These are phyloP conservation scores for Mycena crocata DNA, from an alignment of 768 basidiomycete species.

Conservation along the genomic window DNA sequence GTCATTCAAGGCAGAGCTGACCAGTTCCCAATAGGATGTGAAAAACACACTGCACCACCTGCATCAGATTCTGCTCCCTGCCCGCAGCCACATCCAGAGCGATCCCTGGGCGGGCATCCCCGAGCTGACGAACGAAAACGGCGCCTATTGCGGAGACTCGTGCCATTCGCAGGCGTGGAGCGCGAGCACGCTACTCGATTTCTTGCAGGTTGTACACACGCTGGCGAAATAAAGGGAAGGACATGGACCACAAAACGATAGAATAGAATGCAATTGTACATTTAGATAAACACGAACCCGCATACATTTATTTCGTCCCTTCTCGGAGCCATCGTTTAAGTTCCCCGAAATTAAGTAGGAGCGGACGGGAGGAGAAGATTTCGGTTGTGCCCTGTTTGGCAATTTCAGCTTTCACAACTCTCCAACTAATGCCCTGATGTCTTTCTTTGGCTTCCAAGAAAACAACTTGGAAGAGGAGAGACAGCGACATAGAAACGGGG, in stretches of 20 bases:
- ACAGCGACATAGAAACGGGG: slow-evolving; percentile 62
- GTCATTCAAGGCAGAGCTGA: slow-evolving; percentile 21
- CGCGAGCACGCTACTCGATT: slow-evolving; percentile 91
- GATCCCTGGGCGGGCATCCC: slow-evolving; percentile 96
- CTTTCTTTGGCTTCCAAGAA: slow-evolving; percentile 85
- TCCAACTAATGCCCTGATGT: slow-evolving; percentile 58
- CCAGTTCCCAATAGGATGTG: slow-evolving; percentile 63
- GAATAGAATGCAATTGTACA: slow-evolving; percentile 23
- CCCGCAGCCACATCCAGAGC: slow-evolving; percentile 78
- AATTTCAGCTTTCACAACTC: neutral
- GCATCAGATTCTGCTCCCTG: slow-evolving; percentile 74
- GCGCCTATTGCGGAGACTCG: slow-evolving; percentile 85
- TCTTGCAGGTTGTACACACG: slow-evolving; percentile 80
- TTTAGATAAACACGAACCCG: neutral
- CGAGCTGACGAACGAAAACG: slow-evolving; percentile 90
- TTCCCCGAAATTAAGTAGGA: too few species aligned
- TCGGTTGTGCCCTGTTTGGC: slow-evolving; percentile 23
- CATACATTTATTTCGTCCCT: too few species aligned
- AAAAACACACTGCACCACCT: slow-evolving; percentile 83
- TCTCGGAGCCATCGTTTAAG: too few species aligned
- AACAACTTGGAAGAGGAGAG: slow-evolving; percentile 74
- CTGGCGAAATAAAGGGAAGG: slow-evolving; percentile 19
- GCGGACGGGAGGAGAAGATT: too few species aligned
- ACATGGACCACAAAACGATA: slow-evolving; percentile 15
- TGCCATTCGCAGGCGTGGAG: slow-evolving; percentile 98